phyloP scores from a whole-genome alignment of 768 basidiomycete genomes.

The Termitomyces bulborhizus region DNA sequence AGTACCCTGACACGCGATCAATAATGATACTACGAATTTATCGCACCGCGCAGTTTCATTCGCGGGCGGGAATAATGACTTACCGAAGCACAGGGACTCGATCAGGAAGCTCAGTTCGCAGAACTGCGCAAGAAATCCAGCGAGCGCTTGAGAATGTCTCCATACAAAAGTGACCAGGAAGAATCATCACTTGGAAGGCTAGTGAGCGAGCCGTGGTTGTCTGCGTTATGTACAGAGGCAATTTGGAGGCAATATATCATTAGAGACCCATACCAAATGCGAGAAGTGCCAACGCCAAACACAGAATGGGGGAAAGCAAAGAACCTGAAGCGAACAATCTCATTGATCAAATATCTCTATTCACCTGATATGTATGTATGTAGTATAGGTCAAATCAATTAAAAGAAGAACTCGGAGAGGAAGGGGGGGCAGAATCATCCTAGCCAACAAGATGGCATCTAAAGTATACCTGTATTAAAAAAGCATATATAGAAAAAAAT shows the following conservation, averaged over 20 bases:
- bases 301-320: neutral
- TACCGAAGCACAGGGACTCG: neutral
- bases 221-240: neutral
- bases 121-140: neutral
- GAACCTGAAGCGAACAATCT: neutral
- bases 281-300: too few species aligned
- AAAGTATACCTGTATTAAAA: neutral
- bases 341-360: neutral
- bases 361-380: too few species aligned
- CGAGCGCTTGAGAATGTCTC: neutral
- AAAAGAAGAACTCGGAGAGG: neutral
- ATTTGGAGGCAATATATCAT: too few species aligned
- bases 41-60: too few species aligned
- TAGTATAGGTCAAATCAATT: neutral
- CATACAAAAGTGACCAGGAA: neutral
- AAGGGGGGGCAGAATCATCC: neutral
- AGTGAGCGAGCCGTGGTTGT: neutral
- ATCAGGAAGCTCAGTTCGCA: neutral
- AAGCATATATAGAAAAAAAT: neutral
- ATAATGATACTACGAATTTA: too few species aligned
- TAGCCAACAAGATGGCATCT: neutral
- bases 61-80: too few species aligned
- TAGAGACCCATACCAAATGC: too few species aligned
- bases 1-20: too few species aligned
- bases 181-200: neutral